Base-by-base conservation (phyloP, 352 stramenopile genomes). In the Phytopythium aichiense region DNA sequence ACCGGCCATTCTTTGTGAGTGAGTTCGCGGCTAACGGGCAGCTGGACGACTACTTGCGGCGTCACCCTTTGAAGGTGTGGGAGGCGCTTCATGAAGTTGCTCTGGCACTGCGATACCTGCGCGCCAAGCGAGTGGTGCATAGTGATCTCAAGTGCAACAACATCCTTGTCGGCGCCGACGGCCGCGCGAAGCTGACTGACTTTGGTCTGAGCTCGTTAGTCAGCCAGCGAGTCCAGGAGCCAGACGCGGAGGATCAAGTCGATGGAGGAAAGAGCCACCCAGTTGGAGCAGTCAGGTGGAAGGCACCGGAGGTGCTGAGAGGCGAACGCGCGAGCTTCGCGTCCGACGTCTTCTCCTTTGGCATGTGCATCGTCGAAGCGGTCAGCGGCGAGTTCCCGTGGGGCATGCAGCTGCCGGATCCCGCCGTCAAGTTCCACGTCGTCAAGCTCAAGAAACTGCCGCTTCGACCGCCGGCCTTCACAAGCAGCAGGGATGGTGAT, bases 131-230 rank as follows among this genome's bases (percentile, higher is more conserved):
- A 7, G 37, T 71, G 8, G 50, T 71, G 1, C 65, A 71, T 20
- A 46, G 51, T 2, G 60, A 71, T 18, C 45, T 71, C 11, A 71
- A 71, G 43, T 71, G 65, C 50, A 71, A 71, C 56, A 71, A n/a
- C 60, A 70, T 53, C 25, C 25, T 56, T 13, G 50, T 56, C 4
- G 51, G 30, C 25, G 33, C 16, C 6, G 51, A 57, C 51, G 30
- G 51, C 51, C 20, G 22, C 28, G 51, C 33, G 6, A 57, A 57
- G 30, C 28, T 45, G 15, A 57, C 51, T 7, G 51, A 57, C 33
- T 57, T 57, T 25, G 51, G 51, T n/a, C 30, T 57, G 30, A 57
- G 51, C 20, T 38, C 20, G 20, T 15, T 57, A 31, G 20, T 28
- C 18, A 25, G 2, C 7, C 28, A n/a, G 16, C 12, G 4, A 12